These are phyloP conservation scores for Aeschynomene evenia DNA, from an alignment of 306 rosid genomes.

Conservation along the genomic window DNA sequence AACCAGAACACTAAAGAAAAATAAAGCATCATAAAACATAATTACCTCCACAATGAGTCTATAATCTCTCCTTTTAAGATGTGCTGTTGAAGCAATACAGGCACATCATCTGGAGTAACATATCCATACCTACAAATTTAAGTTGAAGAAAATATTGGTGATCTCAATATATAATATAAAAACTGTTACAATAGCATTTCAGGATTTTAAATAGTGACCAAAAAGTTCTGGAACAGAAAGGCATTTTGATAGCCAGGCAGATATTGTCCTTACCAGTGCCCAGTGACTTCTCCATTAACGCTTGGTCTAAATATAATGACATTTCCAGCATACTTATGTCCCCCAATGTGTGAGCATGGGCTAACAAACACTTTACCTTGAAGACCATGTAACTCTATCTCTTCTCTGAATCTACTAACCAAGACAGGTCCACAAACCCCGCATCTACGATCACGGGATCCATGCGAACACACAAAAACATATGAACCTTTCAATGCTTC, in stretches of 20 bases:
- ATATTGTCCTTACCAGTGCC: slow-evolving; percentile 73
- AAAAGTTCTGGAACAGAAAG: slow-evolving; percentile 12
- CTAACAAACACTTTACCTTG: slow-evolving; percentile 80
- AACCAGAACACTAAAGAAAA: slow-evolving; percentile 9
- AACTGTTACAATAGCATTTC: background rate
- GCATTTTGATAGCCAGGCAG: background rate
- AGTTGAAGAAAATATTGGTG: background rate
- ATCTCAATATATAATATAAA: slow-evolving; percentile 1
- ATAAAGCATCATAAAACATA: background rate
- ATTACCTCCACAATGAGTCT: slow-evolving; percentile 82
- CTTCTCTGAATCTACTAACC: slow-evolving; percentile 74
- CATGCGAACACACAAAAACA: slow-evolving; percentile 87
- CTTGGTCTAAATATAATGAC: slow-evolving; percentile 70
- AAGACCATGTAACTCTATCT: slow-evolving; percentile 66
- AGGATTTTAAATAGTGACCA: background rate
- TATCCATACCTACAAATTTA: slow-evolving; percentile 79
- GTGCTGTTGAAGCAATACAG: slow-evolving; percentile 76
- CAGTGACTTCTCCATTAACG: slow-evolving; percentile 61
- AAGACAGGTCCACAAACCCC: slow-evolving; percentile 94
- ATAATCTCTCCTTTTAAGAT: slow-evolving; percentile 66
- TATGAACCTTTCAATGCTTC: slow-evolving; percentile 69
- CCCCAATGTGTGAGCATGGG: slow-evolving; percentile 96
- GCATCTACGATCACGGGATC: slow-evolving; percentile 90
- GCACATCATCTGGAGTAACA: slow-evolving; percentile 81
- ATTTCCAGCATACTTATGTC: slow-evolving; percentile 88